Base-by-base conservation (phyloP, 306 rosid species). In the Sesbania bispinosa region DNA sequence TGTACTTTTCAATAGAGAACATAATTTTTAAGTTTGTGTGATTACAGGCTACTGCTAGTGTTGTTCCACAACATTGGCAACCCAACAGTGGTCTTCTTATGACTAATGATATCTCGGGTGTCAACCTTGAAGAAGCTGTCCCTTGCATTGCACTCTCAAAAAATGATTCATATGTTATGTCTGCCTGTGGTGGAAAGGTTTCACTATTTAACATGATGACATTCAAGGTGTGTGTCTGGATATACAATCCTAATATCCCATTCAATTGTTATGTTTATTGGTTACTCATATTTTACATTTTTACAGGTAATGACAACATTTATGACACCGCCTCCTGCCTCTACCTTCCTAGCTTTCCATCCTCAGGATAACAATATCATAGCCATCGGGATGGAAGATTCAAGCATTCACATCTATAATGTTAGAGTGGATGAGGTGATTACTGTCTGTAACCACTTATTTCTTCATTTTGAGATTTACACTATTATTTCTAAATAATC, bases 341-440 rank as follows among this genome's bases (percentile, higher is more conserved):
- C 98, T 36, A 86, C 96, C 50, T 88, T 83, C 76, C 77, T 89
- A 38, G 94, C 96, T 50, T 88, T 92, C 76, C 90, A 89, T 79
- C 96, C 98, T 16, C 84, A 78, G 66, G 95, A 92, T 82, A 92
- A 92, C 81, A 92, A 92, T 85, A 82, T 92, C 76, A 83, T 92
- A n/a, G 96, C 96, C 79, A 88, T 89, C 58, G 96, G 96, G 71
- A 92, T 88, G 96, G 94, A 83, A 60, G 96, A 92, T 80, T 92
- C 92, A 53, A 83, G 92, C 58, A 89, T 92, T 77, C 92, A 81
- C 67, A 92, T 92, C 57, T 92, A 86, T 71, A 88, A 83, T 81
- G 89, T 83, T 50, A 80, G 95, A 76, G 86, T 83, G 45, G 88
- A 81, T 78, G 92, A 86, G 98, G 98, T 92, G 83, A 69, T 77